Conservation (phyloP, 164 flowering plant genomes). For the Malania oleifera region DNA sequence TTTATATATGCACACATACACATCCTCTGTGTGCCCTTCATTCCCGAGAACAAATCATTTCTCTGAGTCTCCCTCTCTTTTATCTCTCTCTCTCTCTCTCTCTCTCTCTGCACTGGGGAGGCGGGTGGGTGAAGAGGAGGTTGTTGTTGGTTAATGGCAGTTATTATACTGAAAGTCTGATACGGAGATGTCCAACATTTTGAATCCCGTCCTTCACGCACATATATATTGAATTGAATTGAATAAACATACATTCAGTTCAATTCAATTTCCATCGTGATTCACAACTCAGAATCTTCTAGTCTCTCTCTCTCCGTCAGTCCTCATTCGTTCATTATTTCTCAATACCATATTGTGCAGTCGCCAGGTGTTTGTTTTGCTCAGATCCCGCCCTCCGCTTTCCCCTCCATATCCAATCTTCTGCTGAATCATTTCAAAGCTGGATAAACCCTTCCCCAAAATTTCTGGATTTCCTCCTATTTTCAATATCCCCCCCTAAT, state of each 20-base stretch:
- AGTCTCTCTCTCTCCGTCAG: background rate
- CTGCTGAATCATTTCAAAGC: conserved; percentile 4
- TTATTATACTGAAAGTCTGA: too few species aligned
- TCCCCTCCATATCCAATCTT: background rate
- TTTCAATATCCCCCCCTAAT: background rate
- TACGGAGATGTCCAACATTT: background rate
- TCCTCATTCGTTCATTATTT: too few species aligned
- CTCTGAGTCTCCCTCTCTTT: too few species aligned
- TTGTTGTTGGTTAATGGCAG: conserved; percentile 15
- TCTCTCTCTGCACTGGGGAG: too few species aligned
- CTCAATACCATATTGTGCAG: too few species aligned
- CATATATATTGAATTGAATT: conserved; percentile 5
- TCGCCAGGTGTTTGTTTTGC: background rate
- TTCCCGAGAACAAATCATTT: too few species aligned
- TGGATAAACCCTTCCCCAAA: conserved; percentile 7
- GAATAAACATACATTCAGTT: conserved; percentile 2
- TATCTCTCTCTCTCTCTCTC: background rate
- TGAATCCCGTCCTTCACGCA: background rate
- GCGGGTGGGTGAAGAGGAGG: conserved; percentile 2
- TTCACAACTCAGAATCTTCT: background rate
- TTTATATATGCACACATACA: too few species aligned
- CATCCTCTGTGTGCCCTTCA: too few species aligned
- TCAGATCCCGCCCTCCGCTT: background rate
- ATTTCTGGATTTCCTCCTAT: background rate
- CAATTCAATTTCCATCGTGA: conserved; percentile 6